Percentiles rank a stretch among this genome's conserved stretches.
Conservation (phyloP, 768 basidiomycete genomes). For the Mycena venus region DNA sequence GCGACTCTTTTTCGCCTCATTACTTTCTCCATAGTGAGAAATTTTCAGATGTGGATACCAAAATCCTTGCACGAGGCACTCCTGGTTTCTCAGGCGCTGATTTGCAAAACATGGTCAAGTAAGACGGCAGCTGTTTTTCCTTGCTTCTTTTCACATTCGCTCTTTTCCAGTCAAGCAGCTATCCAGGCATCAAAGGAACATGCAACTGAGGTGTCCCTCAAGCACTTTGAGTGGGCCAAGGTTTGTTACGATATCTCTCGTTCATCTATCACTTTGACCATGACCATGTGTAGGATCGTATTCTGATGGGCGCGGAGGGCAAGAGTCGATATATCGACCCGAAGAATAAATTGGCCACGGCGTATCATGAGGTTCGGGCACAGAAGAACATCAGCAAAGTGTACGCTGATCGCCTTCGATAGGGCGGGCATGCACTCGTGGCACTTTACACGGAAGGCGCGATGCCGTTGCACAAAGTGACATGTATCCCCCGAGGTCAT, state of each 20-base stretch:
- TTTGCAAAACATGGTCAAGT: slow-evolving; percentile 97
- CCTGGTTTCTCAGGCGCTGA: slow-evolving; percentile 98
- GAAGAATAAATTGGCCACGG: slow-evolving; percentile 89
- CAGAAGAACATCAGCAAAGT: background rate
- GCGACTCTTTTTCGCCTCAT: slow-evolving; percentile 30
- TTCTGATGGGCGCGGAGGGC: slow-evolving; percentile 96
- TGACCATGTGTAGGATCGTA: slow-evolving; percentile 74
- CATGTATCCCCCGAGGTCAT: slow-evolving; percentile 96
- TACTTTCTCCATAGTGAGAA: slow-evolving; percentile 22
- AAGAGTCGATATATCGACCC: slow-evolving; percentile 91
- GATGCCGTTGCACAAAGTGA: slow-evolving; percentile 98
- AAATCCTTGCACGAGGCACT: slow-evolving; percentile 92
- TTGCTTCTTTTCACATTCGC: slow-evolving; percentile 23
- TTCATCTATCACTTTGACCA: background rate
- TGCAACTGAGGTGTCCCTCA: slow-evolving; percentile 75
- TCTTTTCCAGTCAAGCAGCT: slow-evolving; percentile 78
- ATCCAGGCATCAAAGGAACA: slow-evolving; percentile 94
- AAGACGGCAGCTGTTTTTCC: slow-evolving; percentile 42
- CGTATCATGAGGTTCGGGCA: slow-evolving; percentile 89
- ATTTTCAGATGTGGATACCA: slow-evolving; percentile 81
- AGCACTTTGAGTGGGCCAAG: slow-evolving; percentile 99
- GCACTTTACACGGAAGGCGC: slow-evolving; percentile 95
- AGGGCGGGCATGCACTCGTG: slow-evolving; percentile 95
- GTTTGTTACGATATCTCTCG: slow-evolving; percentile 50
- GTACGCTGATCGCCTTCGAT: slow-evolving; percentile 26